Percentiles rank a stretch among this genome's conserved stretches.
Evolutionary conservation across 176 grass and related monocot species (phyloP).

Genomic region (Phragmites australis): DNA sequence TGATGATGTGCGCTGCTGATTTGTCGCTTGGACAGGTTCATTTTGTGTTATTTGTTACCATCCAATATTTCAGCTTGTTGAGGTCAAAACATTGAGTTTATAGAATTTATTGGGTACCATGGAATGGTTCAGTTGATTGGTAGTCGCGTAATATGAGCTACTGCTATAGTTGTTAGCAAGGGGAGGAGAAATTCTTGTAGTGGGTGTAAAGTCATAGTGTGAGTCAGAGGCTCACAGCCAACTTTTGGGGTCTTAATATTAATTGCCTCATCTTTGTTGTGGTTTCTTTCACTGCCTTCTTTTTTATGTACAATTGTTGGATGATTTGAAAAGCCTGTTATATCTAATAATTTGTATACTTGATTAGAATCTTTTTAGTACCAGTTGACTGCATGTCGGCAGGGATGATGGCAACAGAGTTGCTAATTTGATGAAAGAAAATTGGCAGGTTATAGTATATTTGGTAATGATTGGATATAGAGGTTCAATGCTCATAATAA

Average conservation of each 20-base stretch:
- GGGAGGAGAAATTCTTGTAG: not conserved
- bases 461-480: not conserved
- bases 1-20: not conserved
- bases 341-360: not conserved
- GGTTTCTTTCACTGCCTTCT: not conserved
- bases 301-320: not conserved
- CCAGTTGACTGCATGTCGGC: not conserved
- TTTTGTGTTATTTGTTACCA: not conserved
- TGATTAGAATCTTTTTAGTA: not conserved
- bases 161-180: not conserved
- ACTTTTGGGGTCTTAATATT: not conserved
- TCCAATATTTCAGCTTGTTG: not conserved
- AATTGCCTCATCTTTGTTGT: not conserved
- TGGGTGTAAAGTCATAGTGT: not conserved
- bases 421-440: not conserved
- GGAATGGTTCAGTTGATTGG: not conserved
- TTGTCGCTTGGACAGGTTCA: not conserved
- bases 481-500: not conserved
- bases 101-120: not conserved
- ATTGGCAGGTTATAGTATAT: slow-evolving; percentile 5
- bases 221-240: no score
- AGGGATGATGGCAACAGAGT: not conserved
- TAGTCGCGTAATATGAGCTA: not conserved
- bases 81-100: not conserved
- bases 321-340: not conserved